Evolutionary conservation across 2,329 filamentous ascomycete species (phyloP).

Genomic region (Alternaria burnsii): DNA sequence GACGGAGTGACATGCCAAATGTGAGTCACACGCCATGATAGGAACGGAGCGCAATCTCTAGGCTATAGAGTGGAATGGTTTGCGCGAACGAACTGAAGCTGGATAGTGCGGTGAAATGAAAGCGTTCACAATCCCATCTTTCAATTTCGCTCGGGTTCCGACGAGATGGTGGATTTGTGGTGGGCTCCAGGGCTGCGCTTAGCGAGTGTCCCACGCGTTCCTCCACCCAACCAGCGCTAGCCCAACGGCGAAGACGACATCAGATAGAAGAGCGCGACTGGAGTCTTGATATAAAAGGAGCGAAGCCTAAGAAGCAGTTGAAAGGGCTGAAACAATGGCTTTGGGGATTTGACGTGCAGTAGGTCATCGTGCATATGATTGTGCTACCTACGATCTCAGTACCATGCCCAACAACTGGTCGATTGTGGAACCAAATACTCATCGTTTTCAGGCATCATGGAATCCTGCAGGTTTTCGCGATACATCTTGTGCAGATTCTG

Average conservation of each 20-base stretch:
- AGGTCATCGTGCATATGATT: neutral
- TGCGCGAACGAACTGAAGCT: conserved; percentile 15
- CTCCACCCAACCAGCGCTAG: conserved; percentile 25
- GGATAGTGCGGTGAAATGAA: conserved; percentile 14
- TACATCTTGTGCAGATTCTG: neutral
- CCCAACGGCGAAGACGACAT: conserved; percentile 17
- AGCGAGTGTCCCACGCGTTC: conserved; percentile 33
- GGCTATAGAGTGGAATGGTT: conserved; percentile 18
- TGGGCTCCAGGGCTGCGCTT: conserved; percentile 25
- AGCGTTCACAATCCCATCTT: neutral
- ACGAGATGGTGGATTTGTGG: conserved; percentile 6
- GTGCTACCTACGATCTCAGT: neutral
- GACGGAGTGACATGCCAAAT: conserved; percentile 14
- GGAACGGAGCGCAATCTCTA: conserved; percentile 12
- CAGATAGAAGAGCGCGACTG: neutral
- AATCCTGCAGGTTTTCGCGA: neutral
- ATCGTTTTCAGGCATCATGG: neutral
- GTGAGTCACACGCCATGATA: conserved; percentile 33
- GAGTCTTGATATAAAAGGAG: neutral
- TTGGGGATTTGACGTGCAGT: neutral
- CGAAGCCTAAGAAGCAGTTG: neutral
- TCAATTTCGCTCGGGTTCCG: conserved; percentile 6
- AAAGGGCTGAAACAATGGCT: neutral
- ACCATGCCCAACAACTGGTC: neutral
- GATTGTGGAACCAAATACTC: neutral